Evolutionary conservation across 345 rosid genomes (phyloP), one percentile per base, ranked within the genome.

Genomic region (Citrus cavaleriei): DNA sequence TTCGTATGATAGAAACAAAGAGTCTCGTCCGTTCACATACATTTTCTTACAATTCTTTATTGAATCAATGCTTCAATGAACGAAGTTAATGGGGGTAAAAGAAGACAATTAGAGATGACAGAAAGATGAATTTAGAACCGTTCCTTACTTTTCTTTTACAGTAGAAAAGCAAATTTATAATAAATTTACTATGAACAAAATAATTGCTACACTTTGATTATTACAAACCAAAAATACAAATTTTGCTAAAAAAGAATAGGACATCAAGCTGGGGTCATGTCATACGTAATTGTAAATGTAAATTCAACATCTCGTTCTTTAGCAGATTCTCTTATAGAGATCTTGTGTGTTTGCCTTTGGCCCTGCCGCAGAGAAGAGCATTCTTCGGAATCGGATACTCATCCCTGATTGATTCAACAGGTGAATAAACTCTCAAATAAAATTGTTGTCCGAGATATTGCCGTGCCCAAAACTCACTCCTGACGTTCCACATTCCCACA

Each of bases 401-500:
- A 60, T 94, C 98, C 70, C 98, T 86, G 10, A 86, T 62, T 18
- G 98, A 94, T 19, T 77, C 70, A 40, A 82, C 85, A 1, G 91
- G 75, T 2, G 98, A 77, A 32, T 81, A 85, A 13, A 96, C 99
- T 74, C 98, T 73, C 75, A 96, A 46, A 63, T 96, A 94, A 54
- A 96, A 88, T 27, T 94, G 99, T 72, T 94, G 98, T 8, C 98
- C 99, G 0, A 96, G 88, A 80, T 96, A 96, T 61, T 94, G 99
- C 37, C 99, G 83, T 0, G 97, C 95, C 99, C 98, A 96, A 14
- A 80, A 89, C 82, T 96, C 93, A 5, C 90, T 80, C 68, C 99
- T 91, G 79, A 96, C 37, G 85, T 96, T 94, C 99, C 99, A 96
- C 97, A 94, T 93, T 22, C 99, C 99, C 30, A 91, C 97, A 68